phyloP scores from a whole-genome alignment of 306 rosid species.

The Casuarina cunninghamiana region DNA sequence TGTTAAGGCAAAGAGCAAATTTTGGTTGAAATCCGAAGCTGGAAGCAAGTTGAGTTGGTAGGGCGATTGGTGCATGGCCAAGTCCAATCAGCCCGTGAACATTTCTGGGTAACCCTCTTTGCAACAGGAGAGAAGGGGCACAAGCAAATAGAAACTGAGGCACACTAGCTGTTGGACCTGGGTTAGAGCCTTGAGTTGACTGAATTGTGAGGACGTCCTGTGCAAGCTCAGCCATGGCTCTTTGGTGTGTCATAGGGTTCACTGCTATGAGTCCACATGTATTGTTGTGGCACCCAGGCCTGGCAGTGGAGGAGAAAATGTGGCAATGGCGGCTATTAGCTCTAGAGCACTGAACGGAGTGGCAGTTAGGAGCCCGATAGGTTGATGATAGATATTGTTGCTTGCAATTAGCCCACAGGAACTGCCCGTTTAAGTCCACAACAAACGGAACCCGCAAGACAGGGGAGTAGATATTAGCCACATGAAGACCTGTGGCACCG shows the following conservation, averaged over 20 bases:
- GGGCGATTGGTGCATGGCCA: slow-evolving; percentile 45
- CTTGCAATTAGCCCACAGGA: slow-evolving; percentile 49
- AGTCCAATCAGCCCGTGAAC: slow-evolving; percentile 46
- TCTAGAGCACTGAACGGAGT: slow-evolving; percentile 48
- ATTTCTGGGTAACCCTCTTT: slow-evolving; percentile 39
- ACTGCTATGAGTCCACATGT: slow-evolving; percentile 37
- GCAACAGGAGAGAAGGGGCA: slow-evolving; percentile 43
- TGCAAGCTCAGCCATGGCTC: slow-evolving; percentile 44
- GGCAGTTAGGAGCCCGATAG: slow-evolving; percentile 49
- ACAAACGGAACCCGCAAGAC: slow-evolving; percentile 28
- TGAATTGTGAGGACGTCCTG: slow-evolving; percentile 42
- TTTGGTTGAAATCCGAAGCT: slow-evolving; percentile 44
- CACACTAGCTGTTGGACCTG: not conserved
- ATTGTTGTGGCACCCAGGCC: slow-evolving; percentile 40
- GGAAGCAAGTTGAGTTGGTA: slow-evolving; percentile 46
- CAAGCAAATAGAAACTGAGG: slow-evolving; percentile 62
- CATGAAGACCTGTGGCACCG: slow-evolving; percentile 42
- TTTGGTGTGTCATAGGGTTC: slow-evolving; percentile 50
- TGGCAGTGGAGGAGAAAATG: not conserved
- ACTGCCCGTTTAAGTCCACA: slow-evolving; percentile 45
- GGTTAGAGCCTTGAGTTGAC: slow-evolving; percentile 23
- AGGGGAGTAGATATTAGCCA: slow-evolving; percentile 46
- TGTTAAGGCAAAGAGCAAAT: slow-evolving; percentile 49
- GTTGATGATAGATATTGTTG: slow-evolving; percentile 35
- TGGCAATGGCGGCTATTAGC: slow-evolving; percentile 45